Conservation (phyloP, 2,329 filamentous ascomycete genomes). For the Stagonosporopsis rhizophila region DNA sequence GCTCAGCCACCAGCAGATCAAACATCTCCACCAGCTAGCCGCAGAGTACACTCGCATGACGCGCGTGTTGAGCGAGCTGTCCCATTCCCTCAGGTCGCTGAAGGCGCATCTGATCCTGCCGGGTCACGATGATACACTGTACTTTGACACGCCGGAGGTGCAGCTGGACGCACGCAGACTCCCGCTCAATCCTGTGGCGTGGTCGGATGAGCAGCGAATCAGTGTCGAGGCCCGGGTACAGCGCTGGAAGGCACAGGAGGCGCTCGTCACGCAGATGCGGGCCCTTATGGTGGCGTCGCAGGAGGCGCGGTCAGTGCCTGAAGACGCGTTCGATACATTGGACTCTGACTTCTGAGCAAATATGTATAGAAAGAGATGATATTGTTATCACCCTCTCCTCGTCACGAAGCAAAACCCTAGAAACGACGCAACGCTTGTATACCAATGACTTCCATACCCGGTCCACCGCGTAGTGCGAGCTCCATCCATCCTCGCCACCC, state of each 20-base stretch:
- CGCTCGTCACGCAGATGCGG: slow-evolving; percentile 26
- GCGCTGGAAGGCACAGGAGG: slow-evolving; percentile 34
- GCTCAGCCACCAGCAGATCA: slow-evolving; percentile 22
- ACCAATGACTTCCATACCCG: not conserved
- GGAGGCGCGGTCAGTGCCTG: slow-evolving; percentile 30
- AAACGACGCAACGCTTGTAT: not conserved
- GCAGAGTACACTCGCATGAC: slow-evolving; percentile 31
- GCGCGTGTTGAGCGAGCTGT: slow-evolving; percentile 14
- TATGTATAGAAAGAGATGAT: not conserved
- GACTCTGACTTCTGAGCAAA: slow-evolving; percentile 22
- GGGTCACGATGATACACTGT: not conserved
- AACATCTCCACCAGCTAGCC: slow-evolving; percentile 27
- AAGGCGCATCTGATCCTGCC: slow-evolving; percentile 25
- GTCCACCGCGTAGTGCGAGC: not conserved
- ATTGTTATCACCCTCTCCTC: not conserved
- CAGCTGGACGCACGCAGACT: not conserved
- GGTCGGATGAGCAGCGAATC: slow-evolving; percentile 28
- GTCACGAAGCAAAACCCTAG: not conserved
- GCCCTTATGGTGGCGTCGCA: slow-evolving; percentile 28
- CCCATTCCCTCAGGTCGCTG: slow-evolving; percentile 20
- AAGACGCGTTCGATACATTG: slow-evolving; percentile 37
- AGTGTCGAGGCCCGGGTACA: slow-evolving; percentile 26
- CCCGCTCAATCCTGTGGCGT: slow-evolving; percentile 30
- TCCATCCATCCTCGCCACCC: too few relatives aligned
- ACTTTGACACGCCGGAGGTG: not conserved